These are phyloP conservation scores for Verticillium longisporum DNA, from an alignment of 2,329 filamentous ascomycete species.

Conservation along the genomic window DNA sequence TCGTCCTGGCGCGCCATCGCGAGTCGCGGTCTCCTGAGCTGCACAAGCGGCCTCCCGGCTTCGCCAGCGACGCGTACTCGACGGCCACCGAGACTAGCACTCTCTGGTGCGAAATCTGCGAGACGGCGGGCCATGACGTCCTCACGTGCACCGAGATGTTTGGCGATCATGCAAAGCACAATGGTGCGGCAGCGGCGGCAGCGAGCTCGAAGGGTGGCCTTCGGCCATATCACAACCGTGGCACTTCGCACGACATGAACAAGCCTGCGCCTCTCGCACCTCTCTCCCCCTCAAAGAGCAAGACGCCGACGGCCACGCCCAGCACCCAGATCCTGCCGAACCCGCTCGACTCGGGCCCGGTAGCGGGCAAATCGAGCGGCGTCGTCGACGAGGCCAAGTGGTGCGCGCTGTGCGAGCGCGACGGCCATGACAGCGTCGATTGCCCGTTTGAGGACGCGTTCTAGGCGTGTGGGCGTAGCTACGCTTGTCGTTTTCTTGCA, in stretches of 20 bases:
- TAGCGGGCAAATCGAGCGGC: conserved; percentile 72
- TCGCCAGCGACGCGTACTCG: conserved; percentile 63
- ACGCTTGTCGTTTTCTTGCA: not conserved
- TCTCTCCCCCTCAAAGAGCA: conserved; percentile 43
- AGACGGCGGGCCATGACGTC: conserved; percentile 86
- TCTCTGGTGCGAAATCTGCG: conserved; percentile 93
- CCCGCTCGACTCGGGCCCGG: conserved; percentile 58
- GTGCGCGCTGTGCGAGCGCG: conserved; percentile 94
- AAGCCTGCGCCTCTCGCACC: conserved; percentile 52
- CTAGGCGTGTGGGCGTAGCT: conserved; percentile 22
- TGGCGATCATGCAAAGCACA: conserved; percentile 34
- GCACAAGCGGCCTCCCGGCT: conserved; percentile 55
- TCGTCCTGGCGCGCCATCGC: conserved; percentile 49
- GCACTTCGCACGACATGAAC: conserved; percentile 30
- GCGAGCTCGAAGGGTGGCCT: not conserved
- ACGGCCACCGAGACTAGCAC: conserved; percentile 65
- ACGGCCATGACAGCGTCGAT: conserved; percentile 93
- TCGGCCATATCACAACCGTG: not conserved
- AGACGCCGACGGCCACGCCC: conserved; percentile 31
- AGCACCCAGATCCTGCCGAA: conserved; percentile 47
- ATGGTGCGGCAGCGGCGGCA: conserved; percentile 14
- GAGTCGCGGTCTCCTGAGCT: conserved; percentile 40
- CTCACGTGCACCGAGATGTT: conserved; percentile 92
- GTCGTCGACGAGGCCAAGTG: conserved; percentile 81
- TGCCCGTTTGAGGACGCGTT: conserved; percentile 86